phyloP scores from a whole-genome alignment of 305 asterid species.

The Solanum aculeatissimum region DNA sequence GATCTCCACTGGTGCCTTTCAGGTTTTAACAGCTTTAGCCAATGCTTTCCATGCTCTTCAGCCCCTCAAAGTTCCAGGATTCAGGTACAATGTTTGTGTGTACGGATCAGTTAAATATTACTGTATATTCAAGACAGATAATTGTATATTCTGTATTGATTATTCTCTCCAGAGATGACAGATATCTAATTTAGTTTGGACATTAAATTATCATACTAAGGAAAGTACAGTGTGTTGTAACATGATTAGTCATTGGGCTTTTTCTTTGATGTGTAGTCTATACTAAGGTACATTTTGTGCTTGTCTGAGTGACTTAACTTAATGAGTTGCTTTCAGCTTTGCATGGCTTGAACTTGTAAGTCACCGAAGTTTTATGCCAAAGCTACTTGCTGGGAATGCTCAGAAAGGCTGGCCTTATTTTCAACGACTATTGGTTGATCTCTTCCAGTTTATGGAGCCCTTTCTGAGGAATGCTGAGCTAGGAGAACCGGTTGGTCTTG shows the following conservation, averaged over 20 bases:
- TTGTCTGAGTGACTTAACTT: conserved; percentile 21
- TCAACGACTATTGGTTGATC: conserved; percentile 79
- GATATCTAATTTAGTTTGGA: background rate
- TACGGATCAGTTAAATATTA: background rate
- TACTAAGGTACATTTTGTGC: background rate
- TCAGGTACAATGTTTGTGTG: conserved; percentile 43
- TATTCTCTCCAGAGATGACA: background rate
- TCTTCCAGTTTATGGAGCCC: conserved; percentile 97
- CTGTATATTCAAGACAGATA: background rate
- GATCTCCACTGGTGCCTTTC: background rate
- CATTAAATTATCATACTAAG: background rate
- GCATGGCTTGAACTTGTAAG: conserved; percentile 98
- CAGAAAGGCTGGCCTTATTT: conserved; percentile 97
- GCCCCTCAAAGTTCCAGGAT: conserved; percentile 93
- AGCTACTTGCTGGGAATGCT: conserved; percentile 73
- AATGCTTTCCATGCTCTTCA: conserved; percentile 92
- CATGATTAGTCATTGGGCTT: background rate
- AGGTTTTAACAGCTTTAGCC: conserved; percentile 91
- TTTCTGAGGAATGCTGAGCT: conserved; percentile 91
- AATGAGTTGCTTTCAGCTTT: conserved; percentile 52
- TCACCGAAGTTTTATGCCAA: conserved; percentile 98
- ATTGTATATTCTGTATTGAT: background rate
- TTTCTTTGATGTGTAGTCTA: background rate
- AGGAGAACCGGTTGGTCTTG: conserved; percentile 65
- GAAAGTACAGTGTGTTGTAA: background rate